phyloP scores from a whole-genome alignment of 1,284 basidiomycete genomes.

The Ganoderma multipileum region DNA sequence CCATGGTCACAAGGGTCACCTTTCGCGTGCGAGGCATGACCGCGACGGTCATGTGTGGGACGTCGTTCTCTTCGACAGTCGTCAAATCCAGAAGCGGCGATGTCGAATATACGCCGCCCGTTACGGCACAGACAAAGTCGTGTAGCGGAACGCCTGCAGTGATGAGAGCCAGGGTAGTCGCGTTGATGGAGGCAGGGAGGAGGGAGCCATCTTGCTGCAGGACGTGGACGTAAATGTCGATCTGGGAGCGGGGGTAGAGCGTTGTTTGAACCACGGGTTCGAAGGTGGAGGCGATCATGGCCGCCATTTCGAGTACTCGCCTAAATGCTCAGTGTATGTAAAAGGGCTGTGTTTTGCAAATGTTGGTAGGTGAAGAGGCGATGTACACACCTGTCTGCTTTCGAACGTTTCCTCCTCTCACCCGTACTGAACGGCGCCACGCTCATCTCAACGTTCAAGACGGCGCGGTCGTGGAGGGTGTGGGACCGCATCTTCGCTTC shows the following conservation, averaged over 20 bases:
- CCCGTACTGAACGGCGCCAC: slow-evolving; percentile 88
- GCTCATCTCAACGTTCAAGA: slow-evolving; percentile 86
- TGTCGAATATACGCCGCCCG: slow-evolving; percentile 80
- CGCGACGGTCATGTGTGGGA: slow-evolving; percentile 89
- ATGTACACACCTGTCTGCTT: slow-evolving; percentile 85
- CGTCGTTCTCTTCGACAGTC: slow-evolving; percentile 87
- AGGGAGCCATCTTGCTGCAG: slow-evolving; percentile 93
- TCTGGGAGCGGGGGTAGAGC: slow-evolving; percentile 93
- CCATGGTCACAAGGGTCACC: slow-evolving; percentile 90
- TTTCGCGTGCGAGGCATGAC: slow-evolving; percentile 85
- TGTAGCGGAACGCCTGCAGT: slow-evolving; percentile 90
- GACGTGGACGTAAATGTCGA: slow-evolving; percentile 93
- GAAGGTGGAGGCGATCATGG: slow-evolving; percentile 92
- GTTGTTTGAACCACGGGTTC: slow-evolving; percentile 92
- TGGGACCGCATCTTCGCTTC: slow-evolving; percentile 83
- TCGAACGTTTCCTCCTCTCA: slow-evolving; percentile 76
- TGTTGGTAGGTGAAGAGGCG: slow-evolving; percentile 11
- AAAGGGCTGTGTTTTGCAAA: slow-evolving; percentile 1
- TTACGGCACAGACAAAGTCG: slow-evolving; percentile 90
- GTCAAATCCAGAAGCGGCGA: slow-evolving; percentile 88
- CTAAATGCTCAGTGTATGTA: slow-evolving; percentile 50
- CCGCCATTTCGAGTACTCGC: slow-evolving; percentile 87
- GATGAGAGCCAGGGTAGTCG: slow-evolving; percentile 90
- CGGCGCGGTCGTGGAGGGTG: slow-evolving; percentile 83
- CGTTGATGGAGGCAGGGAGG: slow-evolving; percentile 94